Evolutionary conservation across 805 yeast genomes (phyloP), one percentile per base, ranked within the genome.

Genomic region (Myxozyma melibiosi): DNA sequence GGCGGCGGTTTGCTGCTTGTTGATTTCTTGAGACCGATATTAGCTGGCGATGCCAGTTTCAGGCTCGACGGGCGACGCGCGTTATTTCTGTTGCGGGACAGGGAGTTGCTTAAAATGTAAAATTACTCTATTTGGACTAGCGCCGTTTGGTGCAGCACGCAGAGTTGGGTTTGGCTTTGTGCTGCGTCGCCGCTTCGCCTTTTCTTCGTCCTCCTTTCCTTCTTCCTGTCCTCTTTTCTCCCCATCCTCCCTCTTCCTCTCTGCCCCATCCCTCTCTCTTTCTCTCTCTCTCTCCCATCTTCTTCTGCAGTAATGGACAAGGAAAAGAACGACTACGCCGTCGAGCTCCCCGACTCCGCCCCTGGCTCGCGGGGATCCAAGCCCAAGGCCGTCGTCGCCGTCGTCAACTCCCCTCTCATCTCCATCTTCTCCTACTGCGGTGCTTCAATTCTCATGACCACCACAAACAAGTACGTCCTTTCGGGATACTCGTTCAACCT

Each of bases 401-500:
- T 51, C 47, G 18, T 50, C 20, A 60, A 57, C 49, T 60, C 64
- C 35, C 64, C 65, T 25, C 13, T 55, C 39, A 20, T 63, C 22
- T 64, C 66, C 33, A 61, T 63, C 48, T 50, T 62, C 42, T 39
- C 51, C 35, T 94, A 94, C 83, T 94, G 99, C 80, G 78, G 80
- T 53, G 88, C 99, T 22, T 94, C 99, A 24, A 94, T 94, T 66
- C 77, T 94, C 72, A 94, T 94, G 99, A 94, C 99, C 30, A 90
- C 91, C 61, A 91, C 98, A 59, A 94, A 94, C 81, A 94, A 94
- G 76, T 92, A 85, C 71, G 98, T 94, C 58, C 86, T 94, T 57
- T 81, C 88, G 24, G 90, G 87, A 28, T 83, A 87, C 71, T 80
- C 85, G 71, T 84, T 84, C 74, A 84, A 84, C 74, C 82, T 94